phyloP scores from a whole-genome alignment of 2,329 filamentous ascomycete genomes.

The Penicillium corylophilum region DNA sequence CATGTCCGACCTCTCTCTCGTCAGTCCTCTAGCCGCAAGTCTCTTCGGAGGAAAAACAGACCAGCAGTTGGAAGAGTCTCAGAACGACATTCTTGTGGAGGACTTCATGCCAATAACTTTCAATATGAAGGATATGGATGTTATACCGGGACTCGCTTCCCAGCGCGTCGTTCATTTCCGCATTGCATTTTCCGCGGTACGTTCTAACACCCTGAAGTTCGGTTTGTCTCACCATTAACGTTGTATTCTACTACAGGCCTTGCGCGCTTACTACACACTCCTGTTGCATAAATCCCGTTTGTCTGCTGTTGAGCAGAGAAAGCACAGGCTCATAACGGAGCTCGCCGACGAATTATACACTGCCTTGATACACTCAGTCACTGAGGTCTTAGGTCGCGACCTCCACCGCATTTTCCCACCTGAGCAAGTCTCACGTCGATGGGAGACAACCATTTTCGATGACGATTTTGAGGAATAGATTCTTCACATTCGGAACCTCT shows the following conservation, averaged over 20 bases:
- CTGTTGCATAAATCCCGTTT: neutral
- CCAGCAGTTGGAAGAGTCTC: conserved; percentile 8
- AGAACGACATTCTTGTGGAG: conserved; percentile 31
- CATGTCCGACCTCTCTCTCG: conserved; percentile 29
- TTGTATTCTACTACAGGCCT: neutral
- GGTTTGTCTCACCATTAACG: neutral
- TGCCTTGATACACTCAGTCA: neutral
- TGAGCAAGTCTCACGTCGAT: neutral
- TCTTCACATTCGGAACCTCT: neutral
- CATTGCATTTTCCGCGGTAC: neutral
- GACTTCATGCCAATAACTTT: conserved; percentile 37
- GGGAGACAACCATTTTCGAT: neutral
- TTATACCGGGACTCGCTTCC: no score
- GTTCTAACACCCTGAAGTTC: neutral
- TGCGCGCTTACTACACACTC: neutral
- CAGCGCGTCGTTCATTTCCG: neutral
- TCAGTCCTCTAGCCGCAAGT: conserved; percentile 26
- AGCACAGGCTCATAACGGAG: neutral
- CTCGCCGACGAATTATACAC: neutral
- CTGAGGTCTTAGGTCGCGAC: neutral
- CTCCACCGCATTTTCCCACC: neutral
- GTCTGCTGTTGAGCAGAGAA: neutral
- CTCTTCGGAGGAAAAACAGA: conserved; percentile 25
- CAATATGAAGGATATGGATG: conserved; percentile 5
- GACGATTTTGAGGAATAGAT: neutral